Evolutionary conservation across 2,329 filamentous ascomycete species (phyloP).

Genomic region (Zymoseptoria passerinii): DNA sequence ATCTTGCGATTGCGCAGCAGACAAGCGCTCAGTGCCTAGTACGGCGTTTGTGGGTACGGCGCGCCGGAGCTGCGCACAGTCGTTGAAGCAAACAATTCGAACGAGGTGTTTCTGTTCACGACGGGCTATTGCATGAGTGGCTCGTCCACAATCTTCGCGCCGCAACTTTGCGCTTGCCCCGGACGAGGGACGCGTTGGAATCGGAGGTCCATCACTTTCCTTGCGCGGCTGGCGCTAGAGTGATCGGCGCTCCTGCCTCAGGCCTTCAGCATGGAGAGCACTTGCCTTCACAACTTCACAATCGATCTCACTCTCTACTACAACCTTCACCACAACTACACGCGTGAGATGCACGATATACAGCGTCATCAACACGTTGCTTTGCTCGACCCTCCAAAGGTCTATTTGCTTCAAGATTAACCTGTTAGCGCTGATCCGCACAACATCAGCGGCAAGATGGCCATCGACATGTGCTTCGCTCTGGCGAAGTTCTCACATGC

Average conservation of each 20-base stretch:
- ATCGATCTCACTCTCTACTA: neutral
- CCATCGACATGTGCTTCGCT: slow-evolving; percentile 22
- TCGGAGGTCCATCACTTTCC: too few relatives aligned
- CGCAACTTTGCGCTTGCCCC: neutral
- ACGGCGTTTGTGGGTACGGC: neutral
- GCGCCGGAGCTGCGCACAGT: neutral
- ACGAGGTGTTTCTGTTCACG: neutral
- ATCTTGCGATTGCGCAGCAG: slow-evolving; percentile 24
- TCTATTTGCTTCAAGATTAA: slow-evolving; percentile 4
- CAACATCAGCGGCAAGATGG: slow-evolving; percentile 12
- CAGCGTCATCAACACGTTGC: neutral
- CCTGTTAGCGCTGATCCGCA: slow-evolving; percentile 6
- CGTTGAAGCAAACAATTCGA: neutral
- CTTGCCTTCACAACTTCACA: neutral
- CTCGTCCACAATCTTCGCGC: neutral
- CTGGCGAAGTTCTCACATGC: slow-evolving; percentile 29
- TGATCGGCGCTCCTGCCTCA: too few relatives aligned
- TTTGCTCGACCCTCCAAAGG: slow-evolving; percentile 12
- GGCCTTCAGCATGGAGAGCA: too few relatives aligned
- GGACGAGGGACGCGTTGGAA: neutral
- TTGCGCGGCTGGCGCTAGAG: too few relatives aligned
- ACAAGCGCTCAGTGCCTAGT: neutral
- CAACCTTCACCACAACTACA: too few relatives aligned
- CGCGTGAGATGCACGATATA: neutral
- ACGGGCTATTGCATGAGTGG: neutral